Evolutionary conservation across 2,329 filamentous ascomycete genomes (phyloP), one percentile per base, ranked within the genome.

Genomic region (Pseudopyrenochaeta lycopersici): DNA sequence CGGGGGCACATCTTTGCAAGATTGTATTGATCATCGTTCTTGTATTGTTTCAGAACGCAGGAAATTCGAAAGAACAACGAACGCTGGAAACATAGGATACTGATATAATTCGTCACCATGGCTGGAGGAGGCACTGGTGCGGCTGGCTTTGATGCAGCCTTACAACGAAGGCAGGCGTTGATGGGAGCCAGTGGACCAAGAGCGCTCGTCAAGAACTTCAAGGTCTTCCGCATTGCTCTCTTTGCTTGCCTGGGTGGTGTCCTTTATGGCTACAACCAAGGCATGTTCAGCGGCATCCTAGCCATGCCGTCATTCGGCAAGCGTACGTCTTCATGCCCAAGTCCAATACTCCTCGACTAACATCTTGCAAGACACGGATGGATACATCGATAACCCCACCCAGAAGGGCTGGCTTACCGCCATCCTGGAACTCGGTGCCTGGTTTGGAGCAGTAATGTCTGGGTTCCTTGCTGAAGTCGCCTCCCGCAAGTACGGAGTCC

Each of bases 391-490:
- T 41, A 67, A 77, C 29, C 48, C 70, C 11, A 79, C 76, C 2
- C 76, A 78, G 52, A 76, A 80, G 52, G 80, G 80, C 29, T 81
- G 79, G 80, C 70, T 82, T 17, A 79, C 78, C 1, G 81, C 89
- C 2, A 91, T 91, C 59, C 84, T 92, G 21, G 89, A 92, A 69
- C 83, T 92, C 1, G 90, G 90, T 46, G 90, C 89, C 38, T 92
- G 89, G 89, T 69, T 91, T n/a, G 90, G 90, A 32, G 85, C 88
- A 0, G 74, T 93, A 2, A 80, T 89, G 35, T 89, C 85, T 2
- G 88, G 89, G 1, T 89, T 89, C 66, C 72, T 92, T n/a, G 89
- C 89, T 15, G 90, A 92, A 68, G 79, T 82, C 3, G 72, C 88
- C 44, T 89, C 87, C 1, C 82, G 90, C 41, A 91, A 91, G 72